Conservation (phyloP, 768 basidiomycete genomes). For the Panaeolus papilionaceus region DNA sequence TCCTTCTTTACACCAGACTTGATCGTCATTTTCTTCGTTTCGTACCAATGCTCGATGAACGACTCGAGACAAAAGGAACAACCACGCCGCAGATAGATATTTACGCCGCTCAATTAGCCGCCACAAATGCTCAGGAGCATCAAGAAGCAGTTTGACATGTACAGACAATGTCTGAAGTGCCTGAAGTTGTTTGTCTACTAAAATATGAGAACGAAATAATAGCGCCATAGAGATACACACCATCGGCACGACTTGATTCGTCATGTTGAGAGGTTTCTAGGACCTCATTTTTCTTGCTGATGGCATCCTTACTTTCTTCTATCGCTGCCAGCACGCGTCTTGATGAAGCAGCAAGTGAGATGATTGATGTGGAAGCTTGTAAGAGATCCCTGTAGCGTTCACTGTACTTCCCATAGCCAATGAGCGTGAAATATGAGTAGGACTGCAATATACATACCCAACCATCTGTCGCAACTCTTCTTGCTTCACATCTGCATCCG, state of each 20-base stretch:
- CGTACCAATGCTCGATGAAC: constrained; percentile 77
- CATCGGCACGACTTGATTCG: constrained; percentile 45
- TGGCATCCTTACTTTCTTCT: constrained; percentile 62
- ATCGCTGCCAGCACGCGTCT: constrained; percentile 67
- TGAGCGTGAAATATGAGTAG: constrained; percentile 28
- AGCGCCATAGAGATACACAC: constrained; percentile 36
- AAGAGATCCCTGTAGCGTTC: constrained; percentile 90
- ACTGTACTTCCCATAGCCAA: constrained; percentile 65
- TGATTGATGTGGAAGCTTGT: constrained; percentile 86
- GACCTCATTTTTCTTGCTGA: constrained; percentile 53
- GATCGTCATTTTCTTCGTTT: constrained; percentile 63
- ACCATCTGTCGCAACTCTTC: constrained; percentile 91
- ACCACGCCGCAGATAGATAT: constrained; percentile 85
- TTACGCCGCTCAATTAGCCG: constrained; percentile 80
- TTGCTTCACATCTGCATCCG: constrained; percentile 86
- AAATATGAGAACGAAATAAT: constrained; percentile 1
- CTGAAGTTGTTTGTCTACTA: constrained; percentile 68
- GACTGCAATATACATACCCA: constrained; percentile 65
- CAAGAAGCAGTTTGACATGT: constrained; percentile 89
- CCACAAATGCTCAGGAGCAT: constrained; percentile 93
- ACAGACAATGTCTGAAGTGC: constrained; percentile 80
- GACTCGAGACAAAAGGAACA: constrained; percentile 86
- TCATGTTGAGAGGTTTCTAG: constrained; percentile 49
- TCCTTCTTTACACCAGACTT: constrained; percentile 61
- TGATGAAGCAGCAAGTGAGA: constrained; percentile 75